Evolutionary conservation across 192 early-diverging fungal species (phyloP), one percentile per base, ranked within the genome.

Genomic region (Coemansia sp.): DNA sequence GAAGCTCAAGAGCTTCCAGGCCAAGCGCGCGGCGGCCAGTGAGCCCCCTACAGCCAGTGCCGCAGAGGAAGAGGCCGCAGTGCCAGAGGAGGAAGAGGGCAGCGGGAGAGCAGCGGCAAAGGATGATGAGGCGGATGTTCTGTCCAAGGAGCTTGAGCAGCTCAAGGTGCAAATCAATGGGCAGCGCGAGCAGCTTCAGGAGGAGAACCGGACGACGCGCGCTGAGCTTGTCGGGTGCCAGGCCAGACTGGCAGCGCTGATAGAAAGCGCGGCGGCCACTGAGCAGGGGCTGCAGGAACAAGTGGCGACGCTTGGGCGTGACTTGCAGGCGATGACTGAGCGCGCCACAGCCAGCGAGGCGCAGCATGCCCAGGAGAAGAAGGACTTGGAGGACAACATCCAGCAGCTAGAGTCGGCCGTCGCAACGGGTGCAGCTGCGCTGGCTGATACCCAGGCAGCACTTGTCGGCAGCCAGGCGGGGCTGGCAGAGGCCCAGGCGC

Each of bases 1-100:
- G 62, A 76, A 76, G 68, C 79, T 76, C 38, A 76, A 73, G 62
- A 73, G 64, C 64, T 81, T 81, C 67, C 78, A 81, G 55, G 74
- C 70, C 52, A 73, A 73, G 62, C 78, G 78, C 43, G 78, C 78
- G 38, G 78, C 70, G 35, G 77, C 64, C 38, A 40, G 64, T 19
- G 39, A 21, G 23, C 14, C 58, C 1, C 44, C 26, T 26, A 37
- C 70, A 7, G 28, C 49, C 21, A 35, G 50, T 9, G 35, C 47
- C 16, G 11, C 28, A 3, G 47, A 33, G 9, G 47, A 35, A 23
- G 62, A 16, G 3, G 58, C 50, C n/a, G 43, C 53, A 53, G 42
- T 19, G n/a, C 52, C 32, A 59, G 49, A 46, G 17, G 35, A 40
- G 11, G 65, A 42, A 17, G 65, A 63, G 40, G 49, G 37, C 32